These are phyloP conservation scores for Aspergillus mulundensis DNA, from an alignment of 495 filamentous ascomycete species.

Conservation along the genomic window DNA sequence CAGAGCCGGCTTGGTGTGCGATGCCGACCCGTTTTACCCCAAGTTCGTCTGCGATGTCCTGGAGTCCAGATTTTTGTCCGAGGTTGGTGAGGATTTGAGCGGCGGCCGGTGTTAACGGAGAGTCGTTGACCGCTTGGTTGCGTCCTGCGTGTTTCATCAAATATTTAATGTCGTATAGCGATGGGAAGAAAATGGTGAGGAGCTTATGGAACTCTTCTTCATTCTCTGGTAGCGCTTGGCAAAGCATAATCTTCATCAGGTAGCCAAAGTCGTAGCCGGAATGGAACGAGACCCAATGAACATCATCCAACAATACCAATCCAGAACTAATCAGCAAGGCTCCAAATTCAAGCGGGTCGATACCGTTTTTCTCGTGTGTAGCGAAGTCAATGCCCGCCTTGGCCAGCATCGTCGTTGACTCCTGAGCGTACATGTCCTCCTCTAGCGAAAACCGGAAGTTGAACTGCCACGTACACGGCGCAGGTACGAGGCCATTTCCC, in stretches of 20 bases:
- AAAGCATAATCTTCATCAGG: slow-evolving; percentile 84
- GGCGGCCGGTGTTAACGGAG: slow-evolving; percentile 57
- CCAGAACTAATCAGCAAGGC: slow-evolving; percentile 86
- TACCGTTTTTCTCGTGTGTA: slow-evolving; percentile 79
- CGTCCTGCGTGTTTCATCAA: slow-evolving; percentile 83
- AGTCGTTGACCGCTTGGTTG: slow-evolving; percentile 55
- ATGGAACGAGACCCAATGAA: slow-evolving; percentile 96
- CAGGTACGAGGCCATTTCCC: slow-evolving; percentile 54
- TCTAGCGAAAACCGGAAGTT: slow-evolving; percentile 96
- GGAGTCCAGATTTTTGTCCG: slow-evolving; percentile 80
- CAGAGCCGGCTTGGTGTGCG: slow-evolving; percentile 86
- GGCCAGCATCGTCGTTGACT: slow-evolving; percentile 82
- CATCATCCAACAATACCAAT: slow-evolving; percentile 79
- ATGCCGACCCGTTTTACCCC: slow-evolving; percentile 80
- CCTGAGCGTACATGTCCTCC: slow-evolving; percentile 93
- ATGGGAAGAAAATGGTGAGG: slow-evolving; percentile 87
- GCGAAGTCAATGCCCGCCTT: slow-evolving; percentile 86
- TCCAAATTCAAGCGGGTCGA: slow-evolving; percentile 84
- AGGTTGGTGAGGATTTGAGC: slow-evolving; percentile 70
- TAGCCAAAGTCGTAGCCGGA: slow-evolving; percentile 99
- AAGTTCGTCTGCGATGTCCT: slow-evolving; percentile 89
- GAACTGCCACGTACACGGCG: slow-evolving; percentile 95
- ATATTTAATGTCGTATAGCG: slow-evolving; percentile 93
- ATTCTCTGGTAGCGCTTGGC: slow-evolving; percentile 74
- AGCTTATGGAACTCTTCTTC: slow-evolving; percentile 81